Percentiles rank a stretch among this genome's conserved stretches.
Conservation (phyloP, 345 rosid genomes). For the Erucastrum elatum region DNA sequence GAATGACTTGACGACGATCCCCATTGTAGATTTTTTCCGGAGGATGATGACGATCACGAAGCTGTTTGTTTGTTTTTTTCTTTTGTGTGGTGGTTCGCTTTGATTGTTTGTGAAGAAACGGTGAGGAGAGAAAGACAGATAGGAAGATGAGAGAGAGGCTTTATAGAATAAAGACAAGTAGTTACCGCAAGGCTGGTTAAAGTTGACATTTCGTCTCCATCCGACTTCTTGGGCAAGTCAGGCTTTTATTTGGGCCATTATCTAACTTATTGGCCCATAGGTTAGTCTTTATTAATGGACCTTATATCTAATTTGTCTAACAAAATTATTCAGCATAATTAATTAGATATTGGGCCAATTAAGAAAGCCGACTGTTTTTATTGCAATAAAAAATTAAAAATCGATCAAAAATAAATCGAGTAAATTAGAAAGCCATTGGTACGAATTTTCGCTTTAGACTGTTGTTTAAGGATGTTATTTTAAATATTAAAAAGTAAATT, state of each 20-base stretch:
- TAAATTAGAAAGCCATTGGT: too few relatives aligned
- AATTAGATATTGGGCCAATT: too few relatives aligned
- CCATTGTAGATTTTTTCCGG: conserved; percentile 18
- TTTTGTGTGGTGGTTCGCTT: conserved; percentile 18
- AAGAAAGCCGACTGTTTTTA: too few relatives aligned
- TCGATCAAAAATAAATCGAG: too few relatives aligned
- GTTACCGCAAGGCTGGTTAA: conserved; percentile 16
- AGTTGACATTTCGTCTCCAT: background rate
- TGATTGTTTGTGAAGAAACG: conserved; percentile 32
- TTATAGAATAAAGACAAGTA: conserved; percentile 25
- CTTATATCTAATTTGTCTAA: too few relatives aligned
- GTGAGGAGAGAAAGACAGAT: conserved; percentile 6
- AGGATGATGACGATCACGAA: background rate
- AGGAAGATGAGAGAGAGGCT: background rate
- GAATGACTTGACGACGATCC: conserved; percentile 40
- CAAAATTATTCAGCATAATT: too few relatives aligned
- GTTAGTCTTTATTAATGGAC: background rate
- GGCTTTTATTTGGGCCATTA: conserved; percentile 7
- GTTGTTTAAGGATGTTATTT: too few relatives aligned
- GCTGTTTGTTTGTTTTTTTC: background rate
- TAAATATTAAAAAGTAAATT: too few relatives aligned
- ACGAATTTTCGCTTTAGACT: too few relatives aligned
- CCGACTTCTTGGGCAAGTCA: background rate
- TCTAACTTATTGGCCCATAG: background rate
- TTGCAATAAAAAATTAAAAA: too few relatives aligned